Base-by-base conservation (phyloP, 2,329 filamentous ascomycete species). In the Pseudocercospora ulei region DNA sequence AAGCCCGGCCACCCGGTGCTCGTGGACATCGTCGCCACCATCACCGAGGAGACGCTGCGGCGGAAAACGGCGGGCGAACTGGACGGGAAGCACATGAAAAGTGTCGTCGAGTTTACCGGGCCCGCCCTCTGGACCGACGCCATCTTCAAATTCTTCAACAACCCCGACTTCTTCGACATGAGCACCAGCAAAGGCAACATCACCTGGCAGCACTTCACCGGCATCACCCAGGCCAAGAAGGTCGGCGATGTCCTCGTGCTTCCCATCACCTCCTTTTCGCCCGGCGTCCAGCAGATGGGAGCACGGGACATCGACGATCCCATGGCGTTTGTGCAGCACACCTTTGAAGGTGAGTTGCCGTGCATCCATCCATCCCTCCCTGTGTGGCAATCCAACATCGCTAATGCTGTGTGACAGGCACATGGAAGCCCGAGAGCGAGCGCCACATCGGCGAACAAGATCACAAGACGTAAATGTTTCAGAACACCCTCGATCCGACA, bases 251-350 rank as follows among this genome's bases (percentile, higher is more conserved):
- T 95, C 2, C 77, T 95, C 36, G 79, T 98, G 8, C 66, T 98
- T 43, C 90, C 90, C 16, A 96, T 98, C 55, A 98, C 90, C 4
- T 88, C 86, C 62, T 98, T 98, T 68, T 94, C 86, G 55, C 90
- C 90, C 0, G 90, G 90, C 16, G 85, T 96, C 28, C 75, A 78
- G 52, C 86, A 94, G 60, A 96, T 95, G 86, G 83, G 82, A 7
- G 82, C 90, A 29, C 79, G 80, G 55, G 86, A 92, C 47, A 72
- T 78, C 26, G 85, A 95, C 51, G 81, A 96, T 59, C 85, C 86
- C 1, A 88, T 94, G 84, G 90, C 90, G 1, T 96, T 93, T 68
- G 90, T 98, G 45, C 87, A 90, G 65, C 90, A 98, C 65, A 79
- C 86, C 39, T 98, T 98, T 61, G 84, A 93, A 69, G 90, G 88